Conservation (phyloP, 2,329 filamentous ascomycete genomes). For the Ascochyta rabiei region DNA sequence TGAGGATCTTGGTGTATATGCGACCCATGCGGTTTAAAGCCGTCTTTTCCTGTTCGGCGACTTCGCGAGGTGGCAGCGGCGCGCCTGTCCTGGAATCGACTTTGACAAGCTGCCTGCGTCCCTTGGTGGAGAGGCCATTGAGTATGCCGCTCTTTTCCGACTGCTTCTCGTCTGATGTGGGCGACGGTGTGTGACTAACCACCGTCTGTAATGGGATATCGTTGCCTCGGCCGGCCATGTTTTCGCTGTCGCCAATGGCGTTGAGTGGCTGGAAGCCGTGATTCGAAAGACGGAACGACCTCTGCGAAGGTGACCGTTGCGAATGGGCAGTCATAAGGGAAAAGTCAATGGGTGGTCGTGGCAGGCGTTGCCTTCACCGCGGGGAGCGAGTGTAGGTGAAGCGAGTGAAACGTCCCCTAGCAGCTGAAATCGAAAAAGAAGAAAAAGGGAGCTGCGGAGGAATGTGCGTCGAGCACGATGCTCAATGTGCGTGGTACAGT, state of each 20-base stretch:
- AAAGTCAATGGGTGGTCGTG: constrained; percentile 15
- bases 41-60: constrained; percentile 58
- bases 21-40: constrained; percentile 63
- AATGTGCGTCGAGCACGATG: constrained; percentile 46
- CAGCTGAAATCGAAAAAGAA: constrained; percentile 14
- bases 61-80: constrained; percentile 38
- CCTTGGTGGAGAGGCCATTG: constrained; percentile 48
- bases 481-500: constrained; percentile 21
- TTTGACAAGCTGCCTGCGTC: constrained; percentile 35
- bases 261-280: constrained; percentile 47
- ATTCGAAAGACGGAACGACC: constrained; percentile 43
- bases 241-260: constrained; percentile 31
- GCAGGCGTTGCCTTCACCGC: constrained; percentile 21
- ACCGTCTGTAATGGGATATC: constrained; percentile 67
- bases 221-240: constrained; percentile 57
- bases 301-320: constrained; percentile 36
- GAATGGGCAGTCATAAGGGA: constrained; percentile 28
- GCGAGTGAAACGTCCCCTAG: constrained; percentile 10
- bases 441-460: constrained; percentile 22
- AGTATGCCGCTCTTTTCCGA: constrained; percentile 50
- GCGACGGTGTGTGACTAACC: constrained; percentile 54
- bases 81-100: constrained; percentile 40
- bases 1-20: constrained; percentile 65
- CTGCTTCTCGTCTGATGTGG: constrained; percentile 38
- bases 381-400: constrained; percentile 12